Evolutionary conservation across 1,284 basidiomycete species (phyloP).

Genomic region (Irpex sp.): DNA sequence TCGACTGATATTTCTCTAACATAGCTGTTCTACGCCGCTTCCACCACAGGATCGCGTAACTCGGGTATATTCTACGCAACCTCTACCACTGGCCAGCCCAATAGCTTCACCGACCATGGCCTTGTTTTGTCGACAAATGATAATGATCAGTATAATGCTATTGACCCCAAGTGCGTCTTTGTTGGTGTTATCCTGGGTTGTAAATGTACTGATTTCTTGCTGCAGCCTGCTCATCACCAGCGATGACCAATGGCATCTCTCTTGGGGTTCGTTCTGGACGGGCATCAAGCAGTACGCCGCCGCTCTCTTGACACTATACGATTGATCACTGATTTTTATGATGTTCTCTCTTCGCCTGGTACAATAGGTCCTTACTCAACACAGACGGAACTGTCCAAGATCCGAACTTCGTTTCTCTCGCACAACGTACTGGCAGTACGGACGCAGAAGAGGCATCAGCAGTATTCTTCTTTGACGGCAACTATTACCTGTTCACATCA

Average conservation of each 20-base stretch:
- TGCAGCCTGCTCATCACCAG: neutral
- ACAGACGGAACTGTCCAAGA: neutral
- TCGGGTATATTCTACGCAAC: slow-evolving; percentile 48
- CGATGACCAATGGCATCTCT: slow-evolving; percentile 33
- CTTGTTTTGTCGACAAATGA: neutral
- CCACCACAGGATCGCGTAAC: slow-evolving; percentile 44
- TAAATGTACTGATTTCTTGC: too few species aligned
- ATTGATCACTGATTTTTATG: too few species aligned
- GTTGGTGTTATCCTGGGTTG: too few species aligned
- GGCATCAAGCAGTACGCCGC: slow-evolving; percentile 39
- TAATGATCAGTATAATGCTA: neutral
- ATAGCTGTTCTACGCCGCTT: slow-evolving; percentile 40
- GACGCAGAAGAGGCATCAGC: neutral
- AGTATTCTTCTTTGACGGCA: neutral
- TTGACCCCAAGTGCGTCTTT: neutral
- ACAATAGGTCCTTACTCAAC: neutral
- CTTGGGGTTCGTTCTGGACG: slow-evolving; percentile 47
- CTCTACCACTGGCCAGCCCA: slow-evolving; percentile 39
- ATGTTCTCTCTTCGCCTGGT: too few species aligned
- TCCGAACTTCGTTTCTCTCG: neutral
- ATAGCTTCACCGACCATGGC: slow-evolving; percentile 33
- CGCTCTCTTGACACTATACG: neutral
- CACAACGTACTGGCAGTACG: neutral
- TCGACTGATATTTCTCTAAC: neutral
- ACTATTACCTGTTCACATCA: neutral